Percentiles rank a stretch among this genome's conserved stretches.
Evolutionary conservation across 306 rosid genomes (phyloP).

Genomic region (Hippophae tibetana): DNA sequence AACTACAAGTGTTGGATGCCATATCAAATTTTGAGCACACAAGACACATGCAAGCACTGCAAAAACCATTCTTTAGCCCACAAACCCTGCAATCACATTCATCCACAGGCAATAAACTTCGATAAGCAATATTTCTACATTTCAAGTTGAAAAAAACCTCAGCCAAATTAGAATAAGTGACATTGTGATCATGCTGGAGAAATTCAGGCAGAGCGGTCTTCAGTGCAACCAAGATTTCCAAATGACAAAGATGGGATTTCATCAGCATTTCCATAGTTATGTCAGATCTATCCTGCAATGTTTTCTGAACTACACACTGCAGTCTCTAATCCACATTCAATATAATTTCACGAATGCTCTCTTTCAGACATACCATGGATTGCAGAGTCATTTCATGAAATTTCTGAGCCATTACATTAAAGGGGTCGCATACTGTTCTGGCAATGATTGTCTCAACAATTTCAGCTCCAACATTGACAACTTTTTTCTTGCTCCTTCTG

Average conservation of each 20-base stretch:
- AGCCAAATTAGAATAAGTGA: constrained; percentile 58
- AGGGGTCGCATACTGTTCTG: constrained; percentile 62
- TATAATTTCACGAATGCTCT: constrained; percentile 58
- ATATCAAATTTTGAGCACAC: constrained; percentile 87
- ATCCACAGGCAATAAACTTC: constrained; percentile 71
- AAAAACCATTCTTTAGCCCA: constrained; percentile 74
- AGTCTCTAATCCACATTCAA: constrained; percentile 53
- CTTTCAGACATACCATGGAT: constrained; percentile 43
- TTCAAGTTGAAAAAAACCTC: constrained; percentile 69
- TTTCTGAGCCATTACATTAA: constrained; percentile 57
- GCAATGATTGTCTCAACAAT: constrained; percentile 58
- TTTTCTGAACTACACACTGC: constrained; percentile 52
- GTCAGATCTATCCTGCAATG: constrained; percentile 67
- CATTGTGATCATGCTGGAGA: constrained; percentile 40
- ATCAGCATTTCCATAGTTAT: constrained; percentile 51
- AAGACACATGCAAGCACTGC: constrained; percentile 94
- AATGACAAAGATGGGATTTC: constrained; percentile 63
- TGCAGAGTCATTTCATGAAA: constrained; percentile 72
- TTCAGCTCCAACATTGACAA: constrained; percentile 48
- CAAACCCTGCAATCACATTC: constrained; percentile 99
- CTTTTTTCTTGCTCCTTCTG: constrained; percentile 65
- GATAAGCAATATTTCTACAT: constrained; percentile 71
- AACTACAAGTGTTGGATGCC: constrained; percentile 86
- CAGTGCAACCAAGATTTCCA: constrained; percentile 83
- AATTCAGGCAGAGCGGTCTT: constrained; percentile 62